Base-by-base conservation (phyloP, 192 early-diverging fungal species). In the Linnemannia exigua region DNA sequence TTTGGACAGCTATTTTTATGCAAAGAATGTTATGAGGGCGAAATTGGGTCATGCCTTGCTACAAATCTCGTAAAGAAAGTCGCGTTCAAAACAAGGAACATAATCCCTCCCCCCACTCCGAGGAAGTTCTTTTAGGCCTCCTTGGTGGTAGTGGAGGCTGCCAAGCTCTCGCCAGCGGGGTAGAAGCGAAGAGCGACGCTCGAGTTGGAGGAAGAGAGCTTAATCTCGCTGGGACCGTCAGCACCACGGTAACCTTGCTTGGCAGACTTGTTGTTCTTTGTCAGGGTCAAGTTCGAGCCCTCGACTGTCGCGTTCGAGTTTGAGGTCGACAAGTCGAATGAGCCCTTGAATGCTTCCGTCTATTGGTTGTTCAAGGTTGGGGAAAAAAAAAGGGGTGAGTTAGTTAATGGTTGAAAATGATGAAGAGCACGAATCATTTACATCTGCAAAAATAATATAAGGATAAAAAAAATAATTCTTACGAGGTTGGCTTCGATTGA, bases 301-400 rank as follows among this genome's bases (percentile, higher is more conserved):
- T 86, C 78, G 35, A 86, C 78, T 2, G 33, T 70, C 12, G 78
- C 41, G 0, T 22, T n/a, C 5, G 61, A 48, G 28, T 86, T 72
- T 61, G 47, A 68, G 12, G 84, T 86, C 0, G 71, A 70, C 25
- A 86, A 2, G 16, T 72, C 61, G 38, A 86, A 86, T 11, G 46
- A n/a, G 15, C 84, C 84, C 0, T 77, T 22, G 36, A 86, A 86
- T 1, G 76, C 84, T 16, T 86, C 84, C 35, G 78, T 86, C 84
- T 86, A 69, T 52, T 12, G 36, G 41, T 50, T 8, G 35, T 5
- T 3, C 4, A 33, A 58, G 31, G 36, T 22, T n/a, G n/a, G n/a
- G n/a, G 20, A 41, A 66, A 61, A 33, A 35, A 35, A 16, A 68
- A 1, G 14, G 5, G 44, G 3, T 19, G 38, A 47, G 33, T 41